These are phyloP conservation scores for Trichoderma sp. DNA, from an alignment of 2,329 filamentous ascomycete genomes.

Conservation along the genomic window DNA sequence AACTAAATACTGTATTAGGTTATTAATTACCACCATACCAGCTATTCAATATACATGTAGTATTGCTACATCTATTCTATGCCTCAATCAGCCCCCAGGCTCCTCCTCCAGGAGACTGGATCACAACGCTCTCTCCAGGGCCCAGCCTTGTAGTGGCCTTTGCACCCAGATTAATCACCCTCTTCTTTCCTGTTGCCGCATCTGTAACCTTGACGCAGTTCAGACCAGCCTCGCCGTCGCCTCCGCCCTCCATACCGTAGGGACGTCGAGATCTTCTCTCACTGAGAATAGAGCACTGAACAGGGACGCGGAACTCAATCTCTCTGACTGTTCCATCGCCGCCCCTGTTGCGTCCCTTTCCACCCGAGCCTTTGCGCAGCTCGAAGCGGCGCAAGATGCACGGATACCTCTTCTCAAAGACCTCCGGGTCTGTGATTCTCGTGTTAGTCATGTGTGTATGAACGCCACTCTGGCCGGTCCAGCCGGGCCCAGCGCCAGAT, in stretches of 20 bases:
- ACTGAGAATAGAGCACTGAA: slow-evolving; percentile 78
- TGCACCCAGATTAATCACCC: slow-evolving; percentile 59
- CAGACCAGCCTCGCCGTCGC: slow-evolving; percentile 67
- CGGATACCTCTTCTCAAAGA: slow-evolving; percentile 77
- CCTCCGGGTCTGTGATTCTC: slow-evolving; percentile 77
- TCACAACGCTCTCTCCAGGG: slow-evolving; percentile 62
- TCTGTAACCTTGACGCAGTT: slow-evolving; percentile 49
- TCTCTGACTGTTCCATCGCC: slow-evolving; percentile 78
- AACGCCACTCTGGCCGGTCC: slow-evolving; percentile 76
- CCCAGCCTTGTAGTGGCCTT: slow-evolving; percentile 64
- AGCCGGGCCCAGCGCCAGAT: slow-evolving; percentile 70
- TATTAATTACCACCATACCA: neutral
- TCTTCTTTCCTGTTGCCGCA: slow-evolving; percentile 30
- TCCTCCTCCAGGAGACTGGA: slow-evolving; percentile 65
- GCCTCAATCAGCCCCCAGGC: slow-evolving; percentile 54
- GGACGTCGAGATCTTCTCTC: slow-evolving; percentile 75
- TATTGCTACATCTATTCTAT: slow-evolving; percentile 1
- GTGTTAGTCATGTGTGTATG: slow-evolving; percentile 89
- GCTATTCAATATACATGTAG: neutral
- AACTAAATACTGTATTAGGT: neutral
- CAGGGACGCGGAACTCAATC: slow-evolving; percentile 77
- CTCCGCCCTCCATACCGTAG: slow-evolving; percentile 74
- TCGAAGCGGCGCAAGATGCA: slow-evolving; percentile 68
- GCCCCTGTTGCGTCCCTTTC: slow-evolving; percentile 66
- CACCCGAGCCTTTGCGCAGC: slow-evolving; percentile 59